phyloP scores from a whole-genome alignment of 1,284 basidiomycete species.

The Rhizopogon hawkerae region DNA sequence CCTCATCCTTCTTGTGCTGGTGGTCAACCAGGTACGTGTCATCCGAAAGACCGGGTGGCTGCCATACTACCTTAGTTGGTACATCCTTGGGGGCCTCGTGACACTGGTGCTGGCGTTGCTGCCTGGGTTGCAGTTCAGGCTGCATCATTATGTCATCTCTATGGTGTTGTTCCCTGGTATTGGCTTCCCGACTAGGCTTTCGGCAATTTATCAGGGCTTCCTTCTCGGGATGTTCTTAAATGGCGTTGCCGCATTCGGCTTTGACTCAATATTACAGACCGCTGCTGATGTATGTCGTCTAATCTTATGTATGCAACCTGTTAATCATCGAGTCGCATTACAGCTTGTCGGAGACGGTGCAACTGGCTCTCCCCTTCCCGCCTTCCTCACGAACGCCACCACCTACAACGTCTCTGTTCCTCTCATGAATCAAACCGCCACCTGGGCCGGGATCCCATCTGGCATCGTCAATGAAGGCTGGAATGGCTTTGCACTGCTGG shows the following conservation, averaged over 20 bases:
- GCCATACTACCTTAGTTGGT: constrained; percentile 66
- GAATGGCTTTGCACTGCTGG: constrained; percentile 71
- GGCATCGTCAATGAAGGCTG: constrained; percentile 37
- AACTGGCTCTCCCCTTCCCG: constrained; percentile 59
- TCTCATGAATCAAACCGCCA: constrained; percentile 48
- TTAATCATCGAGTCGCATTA: constrained; percentile 5
- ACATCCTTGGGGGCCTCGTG: constrained; percentile 58
- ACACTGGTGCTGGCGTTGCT: constrained; percentile 61
- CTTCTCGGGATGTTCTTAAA: constrained; percentile 77
- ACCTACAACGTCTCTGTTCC: constrained; percentile 51
- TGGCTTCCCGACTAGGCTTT: constrained; percentile 73
- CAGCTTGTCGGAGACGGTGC: constrained; percentile 70
- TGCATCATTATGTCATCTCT: constrained; percentile 73
- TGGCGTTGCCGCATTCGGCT: constrained; percentile 69
- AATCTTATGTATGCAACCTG: constrained; percentile 1
- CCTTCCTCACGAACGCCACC: constrained; percentile 65
- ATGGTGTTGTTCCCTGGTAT: constrained; percentile 72
- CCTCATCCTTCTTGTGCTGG: constrained; percentile 50
- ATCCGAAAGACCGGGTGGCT: constrained; percentile 80
- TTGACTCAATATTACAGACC: constrained; percentile 76
- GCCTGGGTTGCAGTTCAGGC: constrained; percentile 56
- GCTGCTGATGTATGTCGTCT: constrained; percentile 47
- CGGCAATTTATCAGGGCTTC: constrained; percentile 73
- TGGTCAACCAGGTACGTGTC: constrained; percentile 73
- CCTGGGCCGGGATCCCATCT: constrained; percentile 52